Base-by-base conservation (phyloP, 768 basidiomycete species). In the Roridomyces roridus region DNA sequence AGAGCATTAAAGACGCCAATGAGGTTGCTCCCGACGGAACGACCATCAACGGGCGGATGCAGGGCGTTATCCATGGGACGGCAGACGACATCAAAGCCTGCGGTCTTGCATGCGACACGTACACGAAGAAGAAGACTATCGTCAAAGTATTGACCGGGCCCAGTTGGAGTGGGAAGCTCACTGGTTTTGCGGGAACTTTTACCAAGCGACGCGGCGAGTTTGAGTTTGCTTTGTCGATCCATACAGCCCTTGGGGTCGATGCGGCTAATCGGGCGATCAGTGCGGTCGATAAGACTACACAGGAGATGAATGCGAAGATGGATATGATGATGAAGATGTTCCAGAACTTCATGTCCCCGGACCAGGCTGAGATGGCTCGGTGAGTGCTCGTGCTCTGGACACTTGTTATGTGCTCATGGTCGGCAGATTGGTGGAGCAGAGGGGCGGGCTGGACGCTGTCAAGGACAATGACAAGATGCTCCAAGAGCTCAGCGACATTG, bases 31-130 rank as follows among this genome's bases (percentile, higher is more conserved):
- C 62, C 3, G 65, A 74, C 37, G 70, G 72, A 2, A 54, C 39
- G 3, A 59, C 62, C n/a, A 47, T 68, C 37, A 44, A 71, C 50
- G 55, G 59, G 37, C 34, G 78, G 4, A 71, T 72, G 62, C 65
- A 54, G 63, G 69, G 51, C 1, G 45, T 62, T n/a, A 20, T 39
- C 6, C 50, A 66, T 34, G 39, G 45, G 1, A 65, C 69, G 5
- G 70, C 71, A 23, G 45, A 68, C 7, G 70, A 75, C 51, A 76
- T 76, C 56, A 68, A 69, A 43, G 59, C 67, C 11, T 75, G 74
- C 44, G 70, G 65, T 1, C 70, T 54, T 21, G 26, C 56, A 0
- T 76, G 75, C 56, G 74, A 77, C 47, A 65, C 71, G 0, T 76
- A 75, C 51, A 58, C 64, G 21, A 74, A 73, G 49, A 71, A 70